phyloP scores from a whole-genome alignment of 106 monocot species.

The Dactylorhiza incarnata region DNA sequence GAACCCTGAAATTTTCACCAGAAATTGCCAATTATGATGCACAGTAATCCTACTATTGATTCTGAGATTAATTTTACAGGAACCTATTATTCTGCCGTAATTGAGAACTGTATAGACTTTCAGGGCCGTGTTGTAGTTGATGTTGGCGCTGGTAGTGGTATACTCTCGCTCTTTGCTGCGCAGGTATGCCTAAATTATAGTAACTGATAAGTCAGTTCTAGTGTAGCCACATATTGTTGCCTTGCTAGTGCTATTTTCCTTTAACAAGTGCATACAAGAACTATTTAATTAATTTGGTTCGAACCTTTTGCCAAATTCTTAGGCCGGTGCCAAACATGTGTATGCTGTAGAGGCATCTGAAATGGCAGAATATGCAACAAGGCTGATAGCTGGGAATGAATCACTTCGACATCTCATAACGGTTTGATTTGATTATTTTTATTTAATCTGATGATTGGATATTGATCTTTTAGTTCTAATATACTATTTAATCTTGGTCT shows the following conservation, averaged over 20 bases:
- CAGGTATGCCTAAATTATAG: slow-evolving; percentile 39
- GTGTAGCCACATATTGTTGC: neutral
- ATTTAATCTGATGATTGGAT: neutral
- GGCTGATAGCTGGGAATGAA: slow-evolving; percentile 78
- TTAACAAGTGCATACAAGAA: neutral
- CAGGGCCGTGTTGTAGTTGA: slow-evolving; percentile 90
- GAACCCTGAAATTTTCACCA: neutral
- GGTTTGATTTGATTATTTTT: slow-evolving; percentile 27
- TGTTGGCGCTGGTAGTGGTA: slow-evolving; percentile 99
- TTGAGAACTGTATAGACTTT: slow-evolving; percentile 82
- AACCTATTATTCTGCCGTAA: slow-evolving; percentile 93
- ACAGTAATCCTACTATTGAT: neutral
- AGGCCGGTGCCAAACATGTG: slow-evolving; percentile 99
- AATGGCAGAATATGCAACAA: slow-evolving; percentile 93
- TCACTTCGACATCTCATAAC: slow-evolving; percentile 76
- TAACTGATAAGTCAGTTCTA: neutral
- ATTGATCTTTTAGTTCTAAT: neutral
- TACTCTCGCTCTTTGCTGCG: slow-evolving; percentile 97
- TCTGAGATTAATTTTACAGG: slow-evolving; percentile 33
- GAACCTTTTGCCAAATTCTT: neutral
- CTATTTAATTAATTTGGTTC: neutral
- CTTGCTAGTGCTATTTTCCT: neutral
- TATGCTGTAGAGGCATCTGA: slow-evolving; percentile 99
- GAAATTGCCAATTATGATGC: neutral
- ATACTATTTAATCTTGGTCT: neutral